Conservation (phyloP, 2,329 filamentous ascomycete genomes). For the Calycina marina region DNA sequence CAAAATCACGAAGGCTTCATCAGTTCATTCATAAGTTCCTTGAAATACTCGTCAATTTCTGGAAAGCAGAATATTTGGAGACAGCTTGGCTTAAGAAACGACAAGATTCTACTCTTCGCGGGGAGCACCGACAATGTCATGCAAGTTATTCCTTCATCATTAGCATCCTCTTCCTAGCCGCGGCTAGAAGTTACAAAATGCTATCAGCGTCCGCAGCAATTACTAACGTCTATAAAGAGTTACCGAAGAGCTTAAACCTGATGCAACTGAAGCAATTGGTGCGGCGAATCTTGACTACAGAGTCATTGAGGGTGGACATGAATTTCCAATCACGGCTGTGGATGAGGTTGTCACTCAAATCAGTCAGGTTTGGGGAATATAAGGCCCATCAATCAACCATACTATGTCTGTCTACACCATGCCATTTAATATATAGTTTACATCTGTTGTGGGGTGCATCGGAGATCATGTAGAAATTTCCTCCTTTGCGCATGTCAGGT, state of each 20-base stretch:
- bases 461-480: too few species aligned
- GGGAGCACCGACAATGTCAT: constrained; percentile 32
- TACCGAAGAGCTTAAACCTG: constrained; percentile 24
- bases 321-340: constrained; percentile 46
- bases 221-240: neutral
- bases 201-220: neutral
- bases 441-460: too few species aligned
- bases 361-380: constrained; percentile 23
- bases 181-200: too few species aligned
- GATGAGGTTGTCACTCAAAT: constrained; percentile 21
- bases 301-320: constrained; percentile 39
- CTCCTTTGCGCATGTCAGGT: too few species aligned
- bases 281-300: constrained; percentile 33
- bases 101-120: constrained; percentile 34
- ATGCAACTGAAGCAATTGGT: constrained; percentile 11
- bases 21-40: constrained; percentile 42
- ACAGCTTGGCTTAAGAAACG: constrained; percentile 30
- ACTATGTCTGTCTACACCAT: too few species aligned
- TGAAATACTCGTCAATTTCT: constrained; percentile 38
- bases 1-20: constrained; percentile 41
- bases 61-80: constrained; percentile 37
- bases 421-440: too few species aligned
- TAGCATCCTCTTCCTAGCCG: too few species aligned
- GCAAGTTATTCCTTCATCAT: constrained; percentile 25
- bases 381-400: too few species aligned